Evolutionary conservation across 129 eudicot genomes (phyloP), one percentile per base, ranked within the genome.

Genomic region (Flaveria robusta): DNA sequence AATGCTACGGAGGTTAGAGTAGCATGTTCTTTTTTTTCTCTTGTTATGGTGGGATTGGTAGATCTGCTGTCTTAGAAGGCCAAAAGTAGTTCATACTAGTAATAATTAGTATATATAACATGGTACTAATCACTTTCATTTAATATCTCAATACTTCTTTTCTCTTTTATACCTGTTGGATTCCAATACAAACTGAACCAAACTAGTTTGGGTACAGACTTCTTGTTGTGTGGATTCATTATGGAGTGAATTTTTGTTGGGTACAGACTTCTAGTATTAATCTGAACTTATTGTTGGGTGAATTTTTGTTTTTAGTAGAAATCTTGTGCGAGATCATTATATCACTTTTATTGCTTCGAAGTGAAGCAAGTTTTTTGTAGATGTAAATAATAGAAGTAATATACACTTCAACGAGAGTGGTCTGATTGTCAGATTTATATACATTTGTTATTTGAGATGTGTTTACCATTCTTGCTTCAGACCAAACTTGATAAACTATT

Each of bases 371-470:
- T 12, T 24, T 62, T 62, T 12, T 26, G 42, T 19, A 62, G 68
- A 62, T 62, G 68, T 62, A 27, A 26, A 62, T 62, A 26, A 62
- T 27, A 62, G 41, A 27, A 62, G 68, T 31, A 31, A 31, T 31
- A 31, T 31, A 31, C 37, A 27, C 68, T 27, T 13, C 19, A 13
- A 26, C 67, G 0, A 12, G 68, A 1, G 39, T 24, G 27, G 41
- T 27, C n/a, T 26, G 68, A 62, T 12, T 26, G 39, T 27, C 15
- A 27, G 68, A 62, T 13, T 62, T 62, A 5, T 62, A 14, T 62
- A 15, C 13, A 8, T 54, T 54, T 54, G 13, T 54, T 54, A 54
- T 0, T 22, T 59, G 34, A 59, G 66, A 49, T 49, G 66, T 23
- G 22, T 58, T 23, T 58, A 23, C 65, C 31, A 58, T 58, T 58